Evolutionary conservation across 2,329 filamentous ascomycete genomes (phyloP), one percentile per base, ranked within the genome.

Genomic region (Epichloe uncinata): DNA sequence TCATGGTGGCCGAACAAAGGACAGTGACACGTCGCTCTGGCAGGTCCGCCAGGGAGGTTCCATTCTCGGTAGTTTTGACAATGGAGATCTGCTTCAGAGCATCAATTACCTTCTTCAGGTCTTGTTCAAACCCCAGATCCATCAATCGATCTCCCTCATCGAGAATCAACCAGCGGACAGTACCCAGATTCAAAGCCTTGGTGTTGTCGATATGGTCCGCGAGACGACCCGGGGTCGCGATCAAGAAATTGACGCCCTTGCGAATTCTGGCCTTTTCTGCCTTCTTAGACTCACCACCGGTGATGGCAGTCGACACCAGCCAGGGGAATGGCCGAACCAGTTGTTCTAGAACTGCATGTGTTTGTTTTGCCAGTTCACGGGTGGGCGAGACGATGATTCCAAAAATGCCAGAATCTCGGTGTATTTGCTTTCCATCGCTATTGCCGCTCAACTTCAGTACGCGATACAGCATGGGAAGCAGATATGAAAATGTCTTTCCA

Each of bases 131-230:
- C 0, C 93, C 93, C 60, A 97, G 77, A 62, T 98, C 93, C 91
- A 98, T 96, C 63, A 98, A 72, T n/a, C 93, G 79, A 73, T 98
- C 93, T 33, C 93, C 93, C 67, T 98, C 93, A 60, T 98, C 93
- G 5, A 98, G 75, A 2, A 98, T 83, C 22, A 98, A 71, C 93
- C 93, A 98, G 52, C 91, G 77, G 4, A 96, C 91, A 20, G 84
- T 90, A 59, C 85, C 86, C 40, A 97, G 81, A 55, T 93, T 87
- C 48, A 98, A 72, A 0, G 84, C 88, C 65, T 95, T 82, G 0
- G 93, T 98, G 62, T 96, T 88, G 58, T 94, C 84, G 45, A 98
- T 70, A 66, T 98, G 93, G 70, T 98, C 93, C 4, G 83, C 85
- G 52, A 98, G 72, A 53, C 93, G 80, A 60, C 93, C 93, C 0